phyloP scores from a whole-genome alignment of 208 protist species.

The Polymyxa betae region DNA sequence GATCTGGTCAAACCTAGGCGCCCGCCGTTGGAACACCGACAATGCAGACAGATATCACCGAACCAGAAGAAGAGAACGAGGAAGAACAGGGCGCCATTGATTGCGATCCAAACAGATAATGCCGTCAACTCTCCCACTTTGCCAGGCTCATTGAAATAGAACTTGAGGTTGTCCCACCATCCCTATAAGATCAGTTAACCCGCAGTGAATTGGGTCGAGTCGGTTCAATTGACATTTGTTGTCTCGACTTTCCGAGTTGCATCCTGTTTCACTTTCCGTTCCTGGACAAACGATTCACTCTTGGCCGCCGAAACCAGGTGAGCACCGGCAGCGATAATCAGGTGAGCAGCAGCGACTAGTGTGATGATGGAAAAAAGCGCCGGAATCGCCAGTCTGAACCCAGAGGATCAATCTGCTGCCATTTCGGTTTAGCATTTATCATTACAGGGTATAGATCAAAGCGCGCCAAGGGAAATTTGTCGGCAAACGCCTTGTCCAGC shows the following conservation, averaged over 20 bases:
- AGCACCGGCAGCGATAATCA: background rate
- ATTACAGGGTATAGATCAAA: background rate
- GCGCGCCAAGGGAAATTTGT: constrained; percentile 37
- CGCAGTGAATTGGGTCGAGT: background rate
- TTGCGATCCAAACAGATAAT: background rate
- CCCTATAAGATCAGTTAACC: background rate
- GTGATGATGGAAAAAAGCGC: background rate
- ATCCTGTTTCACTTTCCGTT: background rate
- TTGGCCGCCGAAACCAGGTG: constrained; percentile 27
- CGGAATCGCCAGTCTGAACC: constrained; percentile 9
- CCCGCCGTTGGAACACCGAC: background rate
- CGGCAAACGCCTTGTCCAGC: background rate
- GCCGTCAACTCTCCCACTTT: background rate
- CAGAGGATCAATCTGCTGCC: background rate
- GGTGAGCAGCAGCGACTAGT: background rate
- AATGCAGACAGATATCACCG: background rate
- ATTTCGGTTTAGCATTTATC: background rate
- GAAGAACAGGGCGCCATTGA: background rate
- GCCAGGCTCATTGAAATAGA: background rate
- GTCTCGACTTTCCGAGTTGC: background rate
- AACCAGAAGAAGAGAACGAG: background rate
- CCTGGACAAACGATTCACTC: constrained; percentile 26
- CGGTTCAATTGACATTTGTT: background rate
- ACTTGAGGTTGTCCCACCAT: background rate
- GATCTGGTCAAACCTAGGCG: background rate